Percentiles rank a stretch among this genome's conserved stretches.
phyloP scores from a whole-genome alignment of 2,329 filamentous ascomycete genomes.

The Venturia carpophila region DNA sequence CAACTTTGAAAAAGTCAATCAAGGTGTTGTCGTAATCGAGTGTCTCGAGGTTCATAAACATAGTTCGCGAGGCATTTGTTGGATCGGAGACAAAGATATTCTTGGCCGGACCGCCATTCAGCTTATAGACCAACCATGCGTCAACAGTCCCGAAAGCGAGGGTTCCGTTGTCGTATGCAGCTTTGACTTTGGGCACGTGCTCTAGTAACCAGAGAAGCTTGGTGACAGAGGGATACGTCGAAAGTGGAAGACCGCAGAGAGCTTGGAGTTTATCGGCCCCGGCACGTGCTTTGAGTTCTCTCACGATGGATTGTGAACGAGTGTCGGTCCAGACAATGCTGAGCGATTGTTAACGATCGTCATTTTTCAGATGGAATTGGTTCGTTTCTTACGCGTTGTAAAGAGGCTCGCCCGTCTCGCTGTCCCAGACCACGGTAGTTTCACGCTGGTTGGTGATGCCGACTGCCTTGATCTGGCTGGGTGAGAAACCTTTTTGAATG shows the following conservation, averaged over 20 bases:
- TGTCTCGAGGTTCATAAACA: slow-evolving; percentile 87
- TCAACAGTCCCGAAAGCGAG: slow-evolving; percentile 84
- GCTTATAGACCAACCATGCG: slow-evolving; percentile 76
- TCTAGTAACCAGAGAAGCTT: slow-evolving; percentile 79
- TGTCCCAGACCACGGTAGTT: slow-evolving; percentile 81
- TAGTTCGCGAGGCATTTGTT: slow-evolving; percentile 81
- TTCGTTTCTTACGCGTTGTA: slow-evolving; percentile 56
- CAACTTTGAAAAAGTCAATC: slow-evolving; percentile 71
- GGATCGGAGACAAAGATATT: slow-evolving; percentile 75
- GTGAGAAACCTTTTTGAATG: slow-evolving; percentile 56
- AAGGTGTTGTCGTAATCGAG: slow-evolving; percentile 72
- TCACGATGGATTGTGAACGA: slow-evolving; percentile 65
- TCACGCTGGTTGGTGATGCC: slow-evolving; percentile 90
- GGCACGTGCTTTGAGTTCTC: slow-evolving; percentile 61
- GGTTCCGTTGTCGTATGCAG: slow-evolving; percentile 67
- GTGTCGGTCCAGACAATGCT: slow-evolving; percentile 83
- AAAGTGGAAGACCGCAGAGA: slow-evolving; percentile 73
- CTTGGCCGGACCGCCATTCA: slow-evolving; percentile 64
- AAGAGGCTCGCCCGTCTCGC: slow-evolving; percentile 67
- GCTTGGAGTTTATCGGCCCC: slow-evolving; percentile 62
- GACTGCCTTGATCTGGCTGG: slow-evolving; percentile 64
- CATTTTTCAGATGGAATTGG: background rate
- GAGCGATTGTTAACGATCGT: background rate
- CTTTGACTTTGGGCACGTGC: slow-evolving; percentile 59
- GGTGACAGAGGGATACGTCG: slow-evolving; percentile 79